Evolutionary conservation across 768 basidiomycete species (phyloP), one percentile per base, ranked within the genome.

Genomic region (Panaeolus papilionaceus): DNA sequence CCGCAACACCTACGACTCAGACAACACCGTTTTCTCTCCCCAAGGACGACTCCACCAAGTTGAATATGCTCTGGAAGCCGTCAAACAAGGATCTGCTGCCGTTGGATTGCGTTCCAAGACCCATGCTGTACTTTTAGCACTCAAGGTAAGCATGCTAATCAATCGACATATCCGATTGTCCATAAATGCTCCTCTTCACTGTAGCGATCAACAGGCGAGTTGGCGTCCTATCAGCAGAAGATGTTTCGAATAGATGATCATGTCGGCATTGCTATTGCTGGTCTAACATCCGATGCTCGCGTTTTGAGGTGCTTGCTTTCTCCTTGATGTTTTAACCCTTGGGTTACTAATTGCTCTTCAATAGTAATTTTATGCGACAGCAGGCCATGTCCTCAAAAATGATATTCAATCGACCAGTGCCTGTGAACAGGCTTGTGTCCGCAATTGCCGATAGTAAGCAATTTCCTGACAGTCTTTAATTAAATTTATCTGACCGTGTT

Each of bases 171-270:
- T 40, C 11, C 58, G 38, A 45, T 40, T 45, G 1, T 42, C 63
- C 38, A 61, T 68, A 28, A 71, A 66, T 45, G n/a, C 23, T 11
- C 42, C 23, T 28, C 5, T 51, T 67, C 51, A 67, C 40, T 44
- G n/a, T 63, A 99, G 98, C 89, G 97, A 79, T 99, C 98, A 37
- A 96, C 95, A 14, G 98, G 98, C 68, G 97, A 99, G 79, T 87
- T 99, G 64, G 96, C 98, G 16, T 95, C 94, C n/a, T 99, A 99
- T 85, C 98, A 99, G 78, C 96, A 99, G 83, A 99, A 99, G 87
- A 93, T 99, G 92, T 98, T 97, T 80, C 88, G 96, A 75, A 97
- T 99, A 89, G 98, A 99, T 76, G 96, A 99, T 79, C 98, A 99
- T 82, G 91, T 98, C 72, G 98, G 98, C n/a, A 95, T 99, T 75